Conservation (phyloP, 2,329 filamentous ascomycete genomes). For the Hymenoscyphus scutula region DNA sequence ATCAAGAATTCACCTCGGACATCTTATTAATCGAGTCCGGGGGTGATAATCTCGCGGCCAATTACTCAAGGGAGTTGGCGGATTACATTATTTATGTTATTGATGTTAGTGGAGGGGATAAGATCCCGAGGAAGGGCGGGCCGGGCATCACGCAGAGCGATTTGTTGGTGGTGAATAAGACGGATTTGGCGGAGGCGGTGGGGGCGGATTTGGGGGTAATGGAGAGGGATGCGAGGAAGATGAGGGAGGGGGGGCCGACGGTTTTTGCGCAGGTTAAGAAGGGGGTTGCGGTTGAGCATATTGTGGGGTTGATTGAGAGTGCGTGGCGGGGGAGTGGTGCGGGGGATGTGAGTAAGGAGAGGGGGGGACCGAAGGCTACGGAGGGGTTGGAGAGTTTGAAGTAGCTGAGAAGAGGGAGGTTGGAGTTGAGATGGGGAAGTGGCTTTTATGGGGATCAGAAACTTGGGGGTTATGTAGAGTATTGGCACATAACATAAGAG, state of each 20-base stretch:
- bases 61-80: constrained; percentile 91
- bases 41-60: constrained; percentile 94
- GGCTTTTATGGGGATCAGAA: too few species aligned
- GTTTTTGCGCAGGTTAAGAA: constrained; percentile 98
- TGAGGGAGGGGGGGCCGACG: constrained; percentile 91
- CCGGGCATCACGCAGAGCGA: constrained; percentile 97
- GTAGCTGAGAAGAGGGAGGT: constrained; percentile 7
- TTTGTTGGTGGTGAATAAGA: constrained; percentile 93
- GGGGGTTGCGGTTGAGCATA: constrained; percentile 78
- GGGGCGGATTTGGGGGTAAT: constrained; percentile 90
- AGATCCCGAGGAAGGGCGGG: constrained; percentile 92
- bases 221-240: constrained; percentile 91
- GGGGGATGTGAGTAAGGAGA: constrained; percentile 52
- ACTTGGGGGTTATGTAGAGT: too few species aligned
- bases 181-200: constrained; percentile 84
- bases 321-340: constrained; percentile 92
- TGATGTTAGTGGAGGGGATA: constrained; percentile 93
- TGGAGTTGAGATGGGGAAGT: neutral
- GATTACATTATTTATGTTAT: constrained; percentile 99
- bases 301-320: constrained; percentile 82
- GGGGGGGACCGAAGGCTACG: constrained; percentile 58
- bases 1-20: constrained; percentile 75
- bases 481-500: too few species aligned
- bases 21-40: constrained; percentile 92
- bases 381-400: constrained; percentile 51